These are phyloP conservation scores for Schwanniomyces sp. DNA, from an alignment of 805 yeast species.

Conservation along the genomic window DNA sequence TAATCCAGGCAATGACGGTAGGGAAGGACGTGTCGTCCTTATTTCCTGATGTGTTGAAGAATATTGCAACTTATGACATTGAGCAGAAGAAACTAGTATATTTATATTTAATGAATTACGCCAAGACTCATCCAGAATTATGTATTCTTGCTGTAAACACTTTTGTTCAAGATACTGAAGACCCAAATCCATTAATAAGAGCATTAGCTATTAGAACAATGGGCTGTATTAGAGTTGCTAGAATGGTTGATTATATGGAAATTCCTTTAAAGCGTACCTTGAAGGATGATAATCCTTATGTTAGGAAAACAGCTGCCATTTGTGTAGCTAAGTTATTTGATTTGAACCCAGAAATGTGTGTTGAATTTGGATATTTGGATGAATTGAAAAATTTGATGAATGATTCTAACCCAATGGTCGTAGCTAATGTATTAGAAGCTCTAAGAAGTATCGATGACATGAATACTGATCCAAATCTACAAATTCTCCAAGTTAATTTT, in stretches of 20 bases:
- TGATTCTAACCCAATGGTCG: conserved; percentile 95
- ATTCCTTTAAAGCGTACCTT: conserved; percentile 84
- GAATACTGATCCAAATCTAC: conserved; percentile 48
- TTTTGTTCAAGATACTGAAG: conserved; percentile 91
- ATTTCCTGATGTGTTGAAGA: conserved; percentile 94
- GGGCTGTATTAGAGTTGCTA: conserved; percentile 97
- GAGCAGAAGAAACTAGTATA: conserved; percentile 97
- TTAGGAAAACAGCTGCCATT: conserved; percentile 94
- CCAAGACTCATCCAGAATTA: conserved; percentile 93
- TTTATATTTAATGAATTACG: conserved; percentile 93
- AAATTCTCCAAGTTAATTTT: conserved; percentile 37
- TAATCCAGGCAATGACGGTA: conserved; percentile 96
- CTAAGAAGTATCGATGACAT: conserved; percentile 77
- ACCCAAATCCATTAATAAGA: conserved; percentile 92
- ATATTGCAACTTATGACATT: conserved; percentile 93
- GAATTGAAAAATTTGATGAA: conserved; percentile 64
- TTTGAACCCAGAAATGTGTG: conserved; percentile 72
- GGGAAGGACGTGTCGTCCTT: conserved; percentile 95
- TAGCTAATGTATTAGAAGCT: conserved; percentile 89
- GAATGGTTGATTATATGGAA: conserved; percentile 92
- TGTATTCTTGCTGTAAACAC: conserved; percentile 96
- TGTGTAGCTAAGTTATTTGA: conserved; percentile 96
- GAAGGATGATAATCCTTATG: conserved; percentile 93
- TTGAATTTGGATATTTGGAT: conserved; percentile 83
- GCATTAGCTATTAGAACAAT: conserved; percentile 97